phyloP scores from a whole-genome alignment of 306 rosid species.

The Clitoria ternatea region DNA sequence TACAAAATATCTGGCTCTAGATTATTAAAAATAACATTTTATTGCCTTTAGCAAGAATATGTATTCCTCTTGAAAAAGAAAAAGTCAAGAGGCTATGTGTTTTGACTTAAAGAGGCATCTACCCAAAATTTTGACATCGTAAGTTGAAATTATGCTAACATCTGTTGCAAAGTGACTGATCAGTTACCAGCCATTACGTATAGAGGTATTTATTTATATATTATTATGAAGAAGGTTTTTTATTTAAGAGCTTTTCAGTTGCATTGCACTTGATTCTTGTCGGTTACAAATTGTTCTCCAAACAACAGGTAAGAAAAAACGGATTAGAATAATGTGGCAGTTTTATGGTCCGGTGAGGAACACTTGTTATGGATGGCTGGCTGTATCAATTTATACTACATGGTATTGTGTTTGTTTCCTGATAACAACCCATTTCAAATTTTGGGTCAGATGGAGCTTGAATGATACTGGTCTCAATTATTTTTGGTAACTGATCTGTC shows the following conservation, averaged over 20 bases:
- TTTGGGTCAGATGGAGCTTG: slow-evolving; percentile 38
- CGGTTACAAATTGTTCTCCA: background rate
- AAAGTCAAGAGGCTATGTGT: background rate
- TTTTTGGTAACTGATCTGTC: too few relatives aligned
- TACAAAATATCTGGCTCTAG: background rate
- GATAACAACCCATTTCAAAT: slow-evolving; percentile 28
- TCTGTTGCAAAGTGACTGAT: background rate
- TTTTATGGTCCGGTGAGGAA: too few relatives aligned
- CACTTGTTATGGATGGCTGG: too few relatives aligned
- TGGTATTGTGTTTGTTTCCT: slow-evolving; percentile 35
- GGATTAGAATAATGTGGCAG: too few relatives aligned
- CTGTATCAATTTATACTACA: too few relatives aligned
- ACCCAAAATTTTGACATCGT: background rate
- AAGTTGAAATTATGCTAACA: background rate
- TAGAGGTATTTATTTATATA: background rate
- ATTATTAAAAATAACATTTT: background rate
- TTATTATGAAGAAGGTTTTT: background rate
- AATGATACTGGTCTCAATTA: too few relatives aligned
- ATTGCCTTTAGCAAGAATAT: background rate
- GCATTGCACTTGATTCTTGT: background rate
- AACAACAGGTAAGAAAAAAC: slow-evolving; percentile 34
- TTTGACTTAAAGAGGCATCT: background rate
- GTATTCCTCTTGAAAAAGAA: too few relatives aligned
- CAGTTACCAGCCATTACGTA: background rate
- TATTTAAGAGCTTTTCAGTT: background rate